A percentile compares a stretch with the other conserved stretches of the same genome.
Evolutionary conservation across 2,329 filamentous ascomycete genomes (phyloP).

Genomic region (Acrocalymma vagum): DNA sequence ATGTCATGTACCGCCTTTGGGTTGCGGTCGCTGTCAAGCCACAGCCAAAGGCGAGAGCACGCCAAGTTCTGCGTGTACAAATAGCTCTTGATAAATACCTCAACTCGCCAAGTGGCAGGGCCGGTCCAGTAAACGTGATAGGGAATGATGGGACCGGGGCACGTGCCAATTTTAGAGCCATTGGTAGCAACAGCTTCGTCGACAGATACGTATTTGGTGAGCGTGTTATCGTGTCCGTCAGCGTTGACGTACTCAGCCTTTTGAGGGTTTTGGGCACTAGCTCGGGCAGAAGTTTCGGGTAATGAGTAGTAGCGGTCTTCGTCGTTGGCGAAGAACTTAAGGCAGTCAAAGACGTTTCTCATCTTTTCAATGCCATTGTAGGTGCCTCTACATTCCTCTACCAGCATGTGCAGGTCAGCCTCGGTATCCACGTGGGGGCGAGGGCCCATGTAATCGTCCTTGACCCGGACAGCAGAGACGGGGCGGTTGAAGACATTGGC

Average conservation of each 20-base stretch:
- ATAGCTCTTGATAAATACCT: constrained; percentile 65
- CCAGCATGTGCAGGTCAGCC: constrained; percentile 60
- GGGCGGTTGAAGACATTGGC: constrained; percentile 65
- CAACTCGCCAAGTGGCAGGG: constrained; percentile 64
- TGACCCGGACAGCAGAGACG: constrained; percentile 57
- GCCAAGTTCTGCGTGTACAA: constrained; percentile 65
- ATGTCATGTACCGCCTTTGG: constrained; percentile 61
- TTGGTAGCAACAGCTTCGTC: constrained; percentile 46
- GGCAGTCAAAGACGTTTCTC: constrained; percentile 61
- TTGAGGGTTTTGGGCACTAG: constrained; percentile 52
- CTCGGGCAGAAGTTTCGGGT: constrained; percentile 51
- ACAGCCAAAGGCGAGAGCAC: constrained; percentile 62
- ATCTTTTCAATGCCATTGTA: constrained; percentile 64
- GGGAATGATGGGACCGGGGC: constrained; percentile 63
- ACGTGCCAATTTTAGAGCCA: constrained; percentile 56
- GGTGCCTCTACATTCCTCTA: constrained; percentile 62
- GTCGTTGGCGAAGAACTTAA: constrained; percentile 59
- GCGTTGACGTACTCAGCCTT: constrained; percentile 53
- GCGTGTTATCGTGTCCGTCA: constrained; percentile 52
- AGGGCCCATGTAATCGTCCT: constrained; percentile 61
- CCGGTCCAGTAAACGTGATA: constrained; percentile 67
- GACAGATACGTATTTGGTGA: constrained; percentile 46
- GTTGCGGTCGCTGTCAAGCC: constrained; percentile 63
- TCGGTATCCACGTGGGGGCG: constrained; percentile 62
- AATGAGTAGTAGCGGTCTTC: constrained; percentile 61